Conservation (phyloP, 768 basidiomycete species). For the Boletus subcaerulescens region DNA sequence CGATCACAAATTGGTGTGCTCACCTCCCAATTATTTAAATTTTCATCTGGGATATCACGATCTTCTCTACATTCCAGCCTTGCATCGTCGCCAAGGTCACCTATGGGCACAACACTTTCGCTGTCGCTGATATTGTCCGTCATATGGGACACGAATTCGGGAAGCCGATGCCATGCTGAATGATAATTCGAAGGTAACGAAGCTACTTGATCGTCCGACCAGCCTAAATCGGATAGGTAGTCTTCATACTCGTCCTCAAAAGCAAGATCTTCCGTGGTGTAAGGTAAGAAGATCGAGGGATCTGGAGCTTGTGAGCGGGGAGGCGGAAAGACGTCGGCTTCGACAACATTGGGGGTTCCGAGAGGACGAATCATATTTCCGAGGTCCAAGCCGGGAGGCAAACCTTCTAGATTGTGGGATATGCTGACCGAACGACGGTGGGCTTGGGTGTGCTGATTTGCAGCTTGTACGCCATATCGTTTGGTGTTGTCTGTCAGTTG, state of each 20-base stretch:
- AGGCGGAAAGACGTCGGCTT: conserved; percentile 94
- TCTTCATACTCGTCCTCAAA: conserved; percentile 98
- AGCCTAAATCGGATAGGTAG: conserved; percentile 85
- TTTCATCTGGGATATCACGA: conserved; percentile 66
- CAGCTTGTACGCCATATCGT: conserved; percentile 69
- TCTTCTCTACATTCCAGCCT: conserved; percentile 66
- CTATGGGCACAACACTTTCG: conserved; percentile 89
- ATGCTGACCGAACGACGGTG: conserved; percentile 84
- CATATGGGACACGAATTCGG: conserved; percentile 74
- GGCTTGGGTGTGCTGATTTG: conserved; percentile 48
- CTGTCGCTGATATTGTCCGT: conserved; percentile 90
- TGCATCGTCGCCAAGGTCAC: conserved; percentile 80
- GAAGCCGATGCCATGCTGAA: conserved; percentile 83
- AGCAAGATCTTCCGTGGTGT: conserved; percentile 89
- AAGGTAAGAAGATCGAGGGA: conserved; percentile 81
- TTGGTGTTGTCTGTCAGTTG: conserved; percentile 74
- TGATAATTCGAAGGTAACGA: conserved; percentile 31
- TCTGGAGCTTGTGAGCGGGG: conserved; percentile 83
- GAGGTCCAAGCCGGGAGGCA: conserved; percentile 71
- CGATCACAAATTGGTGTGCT: conserved; percentile 23
- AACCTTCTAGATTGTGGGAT: conserved; percentile 76
- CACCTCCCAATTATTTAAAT: conserved; percentile 96
- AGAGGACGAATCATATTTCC: conserved; percentile 70
- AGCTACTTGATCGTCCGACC: conserved; percentile 55
- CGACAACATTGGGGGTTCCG: conserved; percentile 74